Percentiles rank a stretch among this genome's conserved stretches.
Evolutionary conservation across 2,329 filamentous ascomycete genomes (phyloP).

Genomic region (Raffaelea ambrosiae): DNA sequence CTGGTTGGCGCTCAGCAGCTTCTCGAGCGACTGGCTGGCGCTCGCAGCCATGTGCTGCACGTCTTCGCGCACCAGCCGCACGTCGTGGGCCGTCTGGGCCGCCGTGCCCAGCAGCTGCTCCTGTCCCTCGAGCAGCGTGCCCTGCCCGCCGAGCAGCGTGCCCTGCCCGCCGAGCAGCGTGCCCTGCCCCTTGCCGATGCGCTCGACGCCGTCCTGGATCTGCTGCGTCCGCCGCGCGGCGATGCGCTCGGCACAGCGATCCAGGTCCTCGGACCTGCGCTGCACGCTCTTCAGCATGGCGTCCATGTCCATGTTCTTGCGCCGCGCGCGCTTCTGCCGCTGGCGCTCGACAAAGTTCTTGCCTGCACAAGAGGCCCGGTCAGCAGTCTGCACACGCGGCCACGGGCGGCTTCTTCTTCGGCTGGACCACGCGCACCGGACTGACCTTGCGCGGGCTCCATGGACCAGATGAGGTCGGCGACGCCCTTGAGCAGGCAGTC

Average conservation of each 20-base stretch:
- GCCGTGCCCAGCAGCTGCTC: too few relatives aligned
- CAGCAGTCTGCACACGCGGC: too few relatives aligned
- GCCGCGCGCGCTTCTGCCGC: slow-evolving; percentile 3
- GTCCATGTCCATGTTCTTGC: slow-evolving; percentile 3
- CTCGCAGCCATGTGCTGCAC: not conserved
- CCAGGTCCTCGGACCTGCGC: slow-evolving; percentile 4
- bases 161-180: not conserved
- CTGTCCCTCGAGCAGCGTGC: too few relatives aligned
- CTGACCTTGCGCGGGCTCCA: not conserved
- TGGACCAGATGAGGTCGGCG: slow-evolving; percentile 4
- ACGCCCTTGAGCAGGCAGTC: slow-evolving; percentile 3
- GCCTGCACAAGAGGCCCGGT: not conserved
- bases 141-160: too few relatives aligned
- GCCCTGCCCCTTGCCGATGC: not conserved
- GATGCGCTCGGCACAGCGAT: slow-evolving; percentile 6
- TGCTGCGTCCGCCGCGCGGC: not conserved
- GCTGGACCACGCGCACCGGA: too few relatives aligned
- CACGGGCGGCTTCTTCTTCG: too few relatives aligned
- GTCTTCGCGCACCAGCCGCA: not conserved
- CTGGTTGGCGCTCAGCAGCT: not conserved
- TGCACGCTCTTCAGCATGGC: slow-evolving; percentile 5
- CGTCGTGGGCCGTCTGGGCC: not conserved
- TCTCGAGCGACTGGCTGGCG: not conserved
- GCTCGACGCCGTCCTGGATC: not conserved
- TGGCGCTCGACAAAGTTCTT: slow-evolving; percentile 3